Conservation (phyloP, 177 flowering plant genomes). For the Vitis hybrid region DNA sequence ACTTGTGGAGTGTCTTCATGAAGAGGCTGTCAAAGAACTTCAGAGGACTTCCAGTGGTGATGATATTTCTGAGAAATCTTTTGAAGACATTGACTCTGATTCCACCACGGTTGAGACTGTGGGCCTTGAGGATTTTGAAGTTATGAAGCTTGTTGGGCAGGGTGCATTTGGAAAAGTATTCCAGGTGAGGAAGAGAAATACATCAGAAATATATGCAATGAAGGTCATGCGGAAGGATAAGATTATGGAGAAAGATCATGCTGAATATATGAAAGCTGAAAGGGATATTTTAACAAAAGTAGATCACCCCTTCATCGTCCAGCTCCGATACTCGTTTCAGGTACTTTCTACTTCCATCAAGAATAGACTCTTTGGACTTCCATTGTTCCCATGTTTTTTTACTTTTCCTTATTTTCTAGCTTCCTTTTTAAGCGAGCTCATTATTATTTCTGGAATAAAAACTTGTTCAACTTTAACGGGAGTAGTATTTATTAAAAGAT, state of each 20-base stretch:
- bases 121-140: slow-evolving; percentile 82
- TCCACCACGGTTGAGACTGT: slow-evolving; percentile 31
- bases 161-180: slow-evolving; percentile 93
- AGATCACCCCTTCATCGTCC: slow-evolving; percentile 86
- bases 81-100: slow-evolving; percentile 16
- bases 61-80: slow-evolving; percentile 21
- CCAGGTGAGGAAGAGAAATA: slow-evolving; percentile 80
- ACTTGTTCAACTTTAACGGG: too few species aligned
- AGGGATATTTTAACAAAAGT: slow-evolving; percentile 82
- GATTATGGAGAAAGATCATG: slow-evolving; percentile 89
- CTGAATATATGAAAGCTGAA: slow-evolving; percentile 90
- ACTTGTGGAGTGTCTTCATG: slow-evolving; percentile 35
- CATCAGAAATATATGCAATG: slow-evolving; percentile 92
- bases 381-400: neutral
- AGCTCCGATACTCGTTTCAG: slow-evolving; percentile 88
- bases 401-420: neutral
- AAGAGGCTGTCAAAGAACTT: slow-evolving; percentile 26
- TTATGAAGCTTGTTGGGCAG: slow-evolving; percentile 84
- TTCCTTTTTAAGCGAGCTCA: too few species aligned
- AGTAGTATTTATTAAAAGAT: too few species aligned
- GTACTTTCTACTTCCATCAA: slow-evolving; percentile 30
- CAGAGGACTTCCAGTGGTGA: slow-evolving; percentile 26
- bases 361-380: neutral
- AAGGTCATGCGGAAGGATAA: slow-evolving; percentile 96
- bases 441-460: too few species aligned